phyloP scores from a whole-genome alignment of 148 eudicot genomes.

The Camellia lanceoleosa region DNA sequence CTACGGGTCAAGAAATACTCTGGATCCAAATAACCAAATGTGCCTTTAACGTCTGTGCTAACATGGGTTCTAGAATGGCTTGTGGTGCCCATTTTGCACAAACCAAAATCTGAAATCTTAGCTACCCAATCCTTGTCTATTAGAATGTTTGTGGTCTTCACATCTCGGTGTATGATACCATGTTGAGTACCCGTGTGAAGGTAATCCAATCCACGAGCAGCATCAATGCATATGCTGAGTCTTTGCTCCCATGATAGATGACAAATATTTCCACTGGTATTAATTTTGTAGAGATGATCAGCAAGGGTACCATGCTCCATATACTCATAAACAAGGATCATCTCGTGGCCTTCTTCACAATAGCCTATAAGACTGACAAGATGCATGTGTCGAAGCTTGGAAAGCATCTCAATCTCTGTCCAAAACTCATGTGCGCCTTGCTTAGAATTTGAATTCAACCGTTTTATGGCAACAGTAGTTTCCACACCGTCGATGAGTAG shows the following conservation, averaged over 20 bases:
- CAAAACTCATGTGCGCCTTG: constrained; percentile 39
- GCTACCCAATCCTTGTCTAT: constrained; percentile 35
- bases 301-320: constrained; percentile 33
- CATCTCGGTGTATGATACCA: constrained; percentile 37
- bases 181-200: constrained; percentile 32
- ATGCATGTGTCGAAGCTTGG: constrained; percentile 30
- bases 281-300: constrained; percentile 28
- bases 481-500: constrained; percentile 15
- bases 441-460: constrained; percentile 27
- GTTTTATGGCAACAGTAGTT: constrained; percentile 30
- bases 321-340: constrained; percentile 44
- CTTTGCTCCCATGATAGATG: constrained; percentile 35
- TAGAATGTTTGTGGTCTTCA: constrained; percentile 38
- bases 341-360: constrained; percentile 28
- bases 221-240: constrained; percentile 33
- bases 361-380: constrained; percentile 39
- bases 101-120: constrained; percentile 42
- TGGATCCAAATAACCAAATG: constrained; percentile 35
- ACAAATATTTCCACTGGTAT: background rate
- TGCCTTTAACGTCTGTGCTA: constrained; percentile 35
- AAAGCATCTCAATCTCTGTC: constrained; percentile 35
- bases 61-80: constrained; percentile 18
- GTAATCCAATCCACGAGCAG: constrained; percentile 34
- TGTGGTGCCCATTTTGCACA: constrained; percentile 23
- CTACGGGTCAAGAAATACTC: constrained; percentile 24